Percentiles rank a stretch among this genome's conserved stretches.
Conservation (phyloP, 257 asterid genomes). For the Solanum pimpinellifolium region DNA sequence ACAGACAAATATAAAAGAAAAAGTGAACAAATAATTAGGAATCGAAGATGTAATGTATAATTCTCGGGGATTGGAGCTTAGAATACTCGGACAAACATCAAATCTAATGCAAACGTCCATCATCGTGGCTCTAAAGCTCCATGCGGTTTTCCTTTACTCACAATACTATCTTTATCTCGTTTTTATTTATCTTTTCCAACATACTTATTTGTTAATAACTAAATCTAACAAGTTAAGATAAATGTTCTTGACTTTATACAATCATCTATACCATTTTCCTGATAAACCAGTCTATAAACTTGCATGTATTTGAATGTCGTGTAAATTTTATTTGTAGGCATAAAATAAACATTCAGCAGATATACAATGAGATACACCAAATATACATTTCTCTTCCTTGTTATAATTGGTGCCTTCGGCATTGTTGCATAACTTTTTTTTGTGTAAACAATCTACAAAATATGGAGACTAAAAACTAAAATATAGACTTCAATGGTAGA, state of each 20-base stretch:
- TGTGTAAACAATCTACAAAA: background rate
- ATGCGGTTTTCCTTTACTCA: background rate
- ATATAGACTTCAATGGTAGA: background rate
- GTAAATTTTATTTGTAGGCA: too few relatives aligned
- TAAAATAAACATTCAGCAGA: background rate
- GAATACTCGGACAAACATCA: background rate
- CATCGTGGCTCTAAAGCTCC: background rate
- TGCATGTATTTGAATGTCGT: too few relatives aligned
- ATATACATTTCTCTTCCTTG: background rate
- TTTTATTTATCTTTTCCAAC: background rate
- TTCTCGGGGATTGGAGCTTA: background rate
- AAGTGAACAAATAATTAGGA: too few relatives aligned
- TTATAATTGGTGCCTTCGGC: background rate
- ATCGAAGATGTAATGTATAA: too few relatives aligned
- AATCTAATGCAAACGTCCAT: background rate
- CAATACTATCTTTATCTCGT: background rate
- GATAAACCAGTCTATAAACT: too few relatives aligned
- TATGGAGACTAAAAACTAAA: background rate
- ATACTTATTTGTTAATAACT: background rate
- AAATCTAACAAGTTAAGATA: background rate
- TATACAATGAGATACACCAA: background rate
- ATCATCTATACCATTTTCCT: too few relatives aligned
- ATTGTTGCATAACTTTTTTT: background rate
- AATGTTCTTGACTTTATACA: too few relatives aligned
- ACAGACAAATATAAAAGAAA: too few relatives aligned